phyloP scores from a whole-genome alignment of 1,284 basidiomycete species.

The Athelia sp. region DNA sequence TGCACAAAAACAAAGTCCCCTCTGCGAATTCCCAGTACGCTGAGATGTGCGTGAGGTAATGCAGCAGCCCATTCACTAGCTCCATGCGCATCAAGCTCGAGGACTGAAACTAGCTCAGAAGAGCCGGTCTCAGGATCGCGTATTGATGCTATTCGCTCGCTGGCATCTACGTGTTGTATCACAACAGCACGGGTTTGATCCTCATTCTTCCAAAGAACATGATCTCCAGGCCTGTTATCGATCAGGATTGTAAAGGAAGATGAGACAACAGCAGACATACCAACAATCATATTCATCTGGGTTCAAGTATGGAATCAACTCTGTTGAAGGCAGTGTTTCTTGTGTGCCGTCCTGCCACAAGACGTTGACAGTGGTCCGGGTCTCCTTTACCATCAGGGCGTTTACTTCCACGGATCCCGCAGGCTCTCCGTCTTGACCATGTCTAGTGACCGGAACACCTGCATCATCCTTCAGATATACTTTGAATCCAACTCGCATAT shows the following conservation, averaged over 20 bases:
- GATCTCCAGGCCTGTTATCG: slow-evolving; percentile 78
- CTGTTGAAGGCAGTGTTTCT: slow-evolving; percentile 54
- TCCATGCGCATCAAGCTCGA: slow-evolving; percentile 87
- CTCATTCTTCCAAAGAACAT: slow-evolving; percentile 83
- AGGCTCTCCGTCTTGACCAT: slow-evolving; percentile 45
- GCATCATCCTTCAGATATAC: slow-evolving; percentile 46
- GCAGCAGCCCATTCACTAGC: slow-evolving; percentile 42
- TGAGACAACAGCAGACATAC: slow-evolving; percentile 34
- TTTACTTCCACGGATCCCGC: slow-evolving; percentile 44
- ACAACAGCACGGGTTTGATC: slow-evolving; percentile 64
- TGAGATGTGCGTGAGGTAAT: slow-evolving; percentile 34
- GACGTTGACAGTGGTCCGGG: slow-evolving; percentile 64
- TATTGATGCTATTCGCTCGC: slow-evolving; percentile 66
- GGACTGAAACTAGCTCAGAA: slow-evolving; percentile 70
- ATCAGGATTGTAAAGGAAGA: slow-evolving; percentile 10
- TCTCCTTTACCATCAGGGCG: slow-evolving; percentile 65
- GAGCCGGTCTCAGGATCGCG: slow-evolving; percentile 47
- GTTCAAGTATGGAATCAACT: slow-evolving; percentile 78
- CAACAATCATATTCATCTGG: slow-evolving; percentile 85
- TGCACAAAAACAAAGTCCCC: slow-evolving; percentile 86
- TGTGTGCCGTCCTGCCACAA: slow-evolving; percentile 85
- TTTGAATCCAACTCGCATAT: slow-evolving; percentile 67
- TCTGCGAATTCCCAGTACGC: slow-evolving; percentile 74
- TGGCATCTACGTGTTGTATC: slow-evolving; percentile 75
- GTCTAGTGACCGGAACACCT: slow-evolving; percentile 46